Base-by-base conservation (phyloP, 257 asterid species). In the Penstemon davidsonii region DNA sequence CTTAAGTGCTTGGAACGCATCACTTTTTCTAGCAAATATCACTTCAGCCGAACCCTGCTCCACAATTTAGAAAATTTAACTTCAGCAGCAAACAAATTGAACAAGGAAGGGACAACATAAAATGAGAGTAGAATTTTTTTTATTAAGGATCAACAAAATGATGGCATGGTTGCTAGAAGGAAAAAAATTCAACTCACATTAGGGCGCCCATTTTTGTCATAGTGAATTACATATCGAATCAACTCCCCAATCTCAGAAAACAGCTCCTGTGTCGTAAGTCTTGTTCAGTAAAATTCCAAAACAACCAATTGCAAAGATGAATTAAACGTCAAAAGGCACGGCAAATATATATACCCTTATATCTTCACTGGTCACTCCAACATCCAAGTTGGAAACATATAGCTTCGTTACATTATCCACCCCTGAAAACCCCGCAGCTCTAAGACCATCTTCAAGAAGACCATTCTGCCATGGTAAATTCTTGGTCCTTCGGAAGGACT, bases 1-100 rank as follows among this genome's bases (percentile, higher is more conserved):
- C 73, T 78, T 85, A 4, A 82, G 74, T n/a, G 98, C 97, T 80
- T 80, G 89, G 64, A 92, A 75, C 33, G 96, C 97, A 82, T 92
- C 96, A 82, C 84, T 90, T 74, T 92, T 82, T 50, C 95, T 82
- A 11, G 83, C 82, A 78, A 85, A 90, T 39, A 90, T 71, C 45
- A 92, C 92, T 78, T 92, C 98, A 47, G 94, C 97, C 12, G 97
- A 82, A 18, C 96, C 97, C 97, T 92, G 83, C 25, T 64, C 13
- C 40, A 45, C 8, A 37, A 7, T 10, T 43, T 42, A 46, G 53
- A 57, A 68, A 68, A 8, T 57, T 25, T n/a, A 55, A 7, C 5
- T 4, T 4, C 44, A 19, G 25, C 4, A 15, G 55, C 15, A 40
- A 2, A 42, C 8, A 3, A 15, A 40, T 53, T 19, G 69, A 45